phyloP scores from a whole-genome alignment of 1,284 basidiomycete genomes.

The Naganishia albida region DNA sequence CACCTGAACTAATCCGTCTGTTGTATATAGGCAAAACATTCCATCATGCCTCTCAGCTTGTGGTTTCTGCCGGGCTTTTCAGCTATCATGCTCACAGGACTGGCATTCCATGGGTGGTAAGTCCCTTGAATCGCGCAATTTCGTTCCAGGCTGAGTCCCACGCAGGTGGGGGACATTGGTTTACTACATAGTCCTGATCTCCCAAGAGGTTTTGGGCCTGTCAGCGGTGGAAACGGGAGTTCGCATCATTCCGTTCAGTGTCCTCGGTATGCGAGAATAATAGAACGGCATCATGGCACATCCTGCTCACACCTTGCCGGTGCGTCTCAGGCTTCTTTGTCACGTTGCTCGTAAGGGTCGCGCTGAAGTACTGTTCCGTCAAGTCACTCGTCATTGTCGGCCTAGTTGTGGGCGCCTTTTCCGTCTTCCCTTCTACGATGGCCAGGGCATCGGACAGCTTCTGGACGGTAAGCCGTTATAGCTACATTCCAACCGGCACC shows the following conservation, averaged over 20 bases:
- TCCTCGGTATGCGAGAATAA: background rate
- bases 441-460: background rate
- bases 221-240: slow-evolving; percentile 4
- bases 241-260: slow-evolving; percentile 4
- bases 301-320: background rate
- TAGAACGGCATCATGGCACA: background rate
- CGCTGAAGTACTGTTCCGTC: background rate
- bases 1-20: too few relatives aligned
- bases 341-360: background rate
- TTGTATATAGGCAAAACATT: background rate
- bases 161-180: slow-evolving; percentile 8
- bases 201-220: slow-evolving; percentile 11
- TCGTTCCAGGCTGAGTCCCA: background rate
- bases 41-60: slow-evolving; percentile 2
- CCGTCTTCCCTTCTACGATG: background rate
- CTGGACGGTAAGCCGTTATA: slow-evolving; percentile 2
- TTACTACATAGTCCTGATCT: slow-evolving; percentile 14
- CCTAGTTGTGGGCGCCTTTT: background rate
- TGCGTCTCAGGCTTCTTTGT: background rate
- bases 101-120: slow-evolving; percentile 2
- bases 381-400: background rate
- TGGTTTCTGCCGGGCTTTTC: slow-evolving; percentile 2
- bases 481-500: background rate
- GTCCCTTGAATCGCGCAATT: background rate
- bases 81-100: background rate